Evolutionary conservation across 1,139 yeast species (phyloP).

Genomic region (Hanseniaspora uvarum): DNA sequence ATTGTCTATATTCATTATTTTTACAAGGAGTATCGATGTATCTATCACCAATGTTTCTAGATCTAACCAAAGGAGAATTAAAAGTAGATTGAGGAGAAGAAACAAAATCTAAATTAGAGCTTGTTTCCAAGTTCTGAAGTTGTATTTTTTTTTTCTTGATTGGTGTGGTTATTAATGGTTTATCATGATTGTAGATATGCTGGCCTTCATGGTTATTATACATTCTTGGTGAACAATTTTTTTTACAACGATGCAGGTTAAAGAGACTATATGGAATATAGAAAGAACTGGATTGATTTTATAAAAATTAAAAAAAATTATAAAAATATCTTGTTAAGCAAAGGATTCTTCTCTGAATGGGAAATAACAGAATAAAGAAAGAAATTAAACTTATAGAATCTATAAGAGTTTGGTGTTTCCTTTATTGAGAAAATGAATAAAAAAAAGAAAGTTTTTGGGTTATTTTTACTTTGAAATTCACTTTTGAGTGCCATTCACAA

Average conservation of each 20-base stretch:
- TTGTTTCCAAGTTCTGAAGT: not conserved
- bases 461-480: too few relatives aligned
- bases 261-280: not conserved
- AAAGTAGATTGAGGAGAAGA: not conserved
- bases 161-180: not conserved
- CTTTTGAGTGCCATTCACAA: too few relatives aligned
- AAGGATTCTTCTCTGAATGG: not conserved
- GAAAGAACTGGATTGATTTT: not conserved
- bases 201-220: not conserved
- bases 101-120: not conserved
- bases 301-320: too few relatives aligned
- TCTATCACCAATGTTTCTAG: slow-evolving; percentile 10
- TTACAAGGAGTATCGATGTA: slow-evolving; percentile 15
- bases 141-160: not conserved
- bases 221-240: not conserved
- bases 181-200: not conserved
- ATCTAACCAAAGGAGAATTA: slow-evolving; percentile 13
- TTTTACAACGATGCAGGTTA: not conserved
- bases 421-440: not conserved
- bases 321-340: not conserved
- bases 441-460: not conserved
- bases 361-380: too few relatives aligned
- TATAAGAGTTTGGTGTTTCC: not conserved
- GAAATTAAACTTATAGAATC: not conserved
- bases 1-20: slow-evolving; percentile 1